Conservation (phyloP, 768 basidiomycete species). For the Ephemerocybe angulata region DNA sequence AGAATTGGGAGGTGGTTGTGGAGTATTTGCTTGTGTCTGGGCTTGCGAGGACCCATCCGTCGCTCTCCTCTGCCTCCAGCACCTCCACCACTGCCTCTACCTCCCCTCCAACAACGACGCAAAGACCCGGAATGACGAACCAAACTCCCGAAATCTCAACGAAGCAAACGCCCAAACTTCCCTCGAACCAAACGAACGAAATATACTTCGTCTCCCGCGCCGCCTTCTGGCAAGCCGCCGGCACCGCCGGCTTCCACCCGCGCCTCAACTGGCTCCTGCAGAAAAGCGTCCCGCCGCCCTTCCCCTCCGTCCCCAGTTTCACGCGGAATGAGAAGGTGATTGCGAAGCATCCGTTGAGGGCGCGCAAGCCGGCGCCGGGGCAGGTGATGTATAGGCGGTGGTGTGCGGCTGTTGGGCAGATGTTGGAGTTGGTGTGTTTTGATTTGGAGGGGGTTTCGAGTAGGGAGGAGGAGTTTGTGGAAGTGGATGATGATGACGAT, state of each 20-base stretch:
- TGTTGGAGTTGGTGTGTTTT: conserved; percentile 30
- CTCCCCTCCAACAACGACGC: neutral
- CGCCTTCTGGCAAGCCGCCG: conserved; percentile 51
- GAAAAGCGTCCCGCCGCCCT: conserved; percentile 23
- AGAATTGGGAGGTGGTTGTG: conserved; percentile 29
- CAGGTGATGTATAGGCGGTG: conserved; percentile 40
- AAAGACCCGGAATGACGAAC: too few relatives aligned
- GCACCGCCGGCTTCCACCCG: conserved; percentile 30
- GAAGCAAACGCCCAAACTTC: too few relatives aligned
- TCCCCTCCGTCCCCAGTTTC: conserved; percentile 38
- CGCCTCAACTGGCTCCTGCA: conserved; percentile 24
- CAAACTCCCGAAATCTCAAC: too few relatives aligned
- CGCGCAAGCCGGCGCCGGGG: conserved; percentile 40
- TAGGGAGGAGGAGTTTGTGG: conserved; percentile 6
- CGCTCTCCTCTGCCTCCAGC: too few relatives aligned
- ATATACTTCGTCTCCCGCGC: conserved; percentile 38
- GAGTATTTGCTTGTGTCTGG: conserved; percentile 38
- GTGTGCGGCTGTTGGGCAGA: conserved; percentile 29
- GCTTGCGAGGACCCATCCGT: conserved; percentile 25
- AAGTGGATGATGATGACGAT: neutral
- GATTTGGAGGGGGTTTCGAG: conserved; percentile 27
- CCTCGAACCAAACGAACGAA: too few relatives aligned
- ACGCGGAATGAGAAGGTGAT: conserved; percentile 46
- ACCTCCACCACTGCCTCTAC: too few relatives aligned
- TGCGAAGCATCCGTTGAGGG: conserved; percentile 49